A percentile compares a stretch with the other conserved stretches of the same genome.
These are phyloP conservation scores for Eucalyptus curtisii DNA, from an alignment of 345 rosid genomes.

Conservation along the genomic window DNA sequence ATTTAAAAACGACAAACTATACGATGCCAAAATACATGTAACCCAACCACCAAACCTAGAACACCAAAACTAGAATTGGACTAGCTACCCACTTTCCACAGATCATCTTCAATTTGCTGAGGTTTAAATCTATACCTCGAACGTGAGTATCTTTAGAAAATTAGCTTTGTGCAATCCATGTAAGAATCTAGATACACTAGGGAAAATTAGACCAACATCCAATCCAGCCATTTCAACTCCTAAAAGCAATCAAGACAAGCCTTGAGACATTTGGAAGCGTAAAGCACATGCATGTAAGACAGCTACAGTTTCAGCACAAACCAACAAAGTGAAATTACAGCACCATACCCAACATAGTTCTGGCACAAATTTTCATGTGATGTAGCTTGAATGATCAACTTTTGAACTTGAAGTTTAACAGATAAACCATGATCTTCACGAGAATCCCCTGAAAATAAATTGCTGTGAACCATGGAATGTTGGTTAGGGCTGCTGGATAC, in stretches of 20 bases:
- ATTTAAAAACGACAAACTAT: not conserved
- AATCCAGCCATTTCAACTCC: not conserved
- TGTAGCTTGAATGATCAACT: conserved; percentile 74
- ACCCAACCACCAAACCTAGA: not conserved
- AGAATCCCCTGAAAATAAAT: conserved; percentile 64
- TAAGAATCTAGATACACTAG: not conserved
- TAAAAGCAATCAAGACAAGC: not conserved
- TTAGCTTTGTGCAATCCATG: not conserved
- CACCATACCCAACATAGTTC: conserved; percentile 86
- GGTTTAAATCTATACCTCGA: not conserved
- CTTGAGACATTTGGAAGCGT: not conserved
- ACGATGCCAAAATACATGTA: not conserved
- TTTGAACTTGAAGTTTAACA: conserved; percentile 93
- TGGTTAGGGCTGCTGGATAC: conserved; percentile 30
- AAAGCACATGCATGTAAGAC: not conserved
- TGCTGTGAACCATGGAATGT: conserved; percentile 52
- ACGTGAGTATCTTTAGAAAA: not conserved
- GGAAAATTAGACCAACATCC: not conserved
- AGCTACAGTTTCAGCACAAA: not conserved
- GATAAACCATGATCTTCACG: conserved; percentile 88
- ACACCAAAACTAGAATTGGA: not conserved
- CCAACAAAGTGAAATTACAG: not conserved
- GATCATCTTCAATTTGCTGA: not conserved
- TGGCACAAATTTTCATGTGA: conserved; percentile 95
- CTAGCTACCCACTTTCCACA: not conserved